Evolutionary conservation across 1,284 basidiomycete species (phyloP), one percentile per base, ranked within the genome.

Genomic region (Meripilus lineatus): DNA sequence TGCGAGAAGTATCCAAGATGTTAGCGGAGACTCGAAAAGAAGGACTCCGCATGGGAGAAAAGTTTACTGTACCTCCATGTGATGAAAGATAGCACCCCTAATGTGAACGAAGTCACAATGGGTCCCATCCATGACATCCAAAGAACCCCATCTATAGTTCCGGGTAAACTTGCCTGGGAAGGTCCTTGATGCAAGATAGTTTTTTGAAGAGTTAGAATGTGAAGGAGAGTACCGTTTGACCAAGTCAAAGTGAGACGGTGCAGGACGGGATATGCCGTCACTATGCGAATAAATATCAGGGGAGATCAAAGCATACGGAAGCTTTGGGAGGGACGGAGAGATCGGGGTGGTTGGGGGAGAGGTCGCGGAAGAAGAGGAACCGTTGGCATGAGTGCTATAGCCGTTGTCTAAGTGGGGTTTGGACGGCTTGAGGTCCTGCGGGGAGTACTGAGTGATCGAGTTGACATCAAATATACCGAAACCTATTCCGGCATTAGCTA

Each of bases 381-480:
- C 74, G 58, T 76, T 78, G 42, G 69, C 62, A 55, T 71, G 68
- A 46, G 52, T 59, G 40, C 58, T 62, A 58, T 77, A 81, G 23
- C 68, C 60, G 56, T 77, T 70, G 49, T 70, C 68, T 50, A 23
- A 20, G 38, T 34, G 8, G 47, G 45, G 42, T 44, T 52, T 28
- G 25, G 21, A 13, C 7, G 25, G 23, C 26, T 44, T 61, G 61
- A 43, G 52, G 47, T 67, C 66, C 53, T 62, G 62, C 45, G 49
- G 40, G 45, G 71, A 71, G 53, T 72, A 71, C 59, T 77, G 71
- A 47, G 70, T 57, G 53, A 72, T 71, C 48, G 65, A 69, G 58
- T 83, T 79, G 59, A 77, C 68, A 68, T 89, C 86, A 66, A 89
- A 89, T 49, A 90, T 86, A 51, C 85, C 85, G 63, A 89, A 89